Conservation (phyloP, 345 rosid genomes). For the Moricandia arvensis region DNA sequence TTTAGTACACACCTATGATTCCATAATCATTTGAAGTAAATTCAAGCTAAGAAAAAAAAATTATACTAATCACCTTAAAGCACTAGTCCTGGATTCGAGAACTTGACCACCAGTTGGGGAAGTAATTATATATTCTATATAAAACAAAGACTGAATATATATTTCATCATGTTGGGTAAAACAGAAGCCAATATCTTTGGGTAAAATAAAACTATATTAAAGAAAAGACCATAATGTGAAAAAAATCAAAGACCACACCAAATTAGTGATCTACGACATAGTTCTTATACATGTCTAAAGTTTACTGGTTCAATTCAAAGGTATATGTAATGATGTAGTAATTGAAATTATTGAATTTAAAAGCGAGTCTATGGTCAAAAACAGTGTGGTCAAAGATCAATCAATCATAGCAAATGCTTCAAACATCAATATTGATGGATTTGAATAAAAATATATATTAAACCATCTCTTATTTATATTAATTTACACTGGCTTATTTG, state of each 20-base stretch:
- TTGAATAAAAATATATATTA: neutral
- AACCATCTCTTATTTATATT: neutral
- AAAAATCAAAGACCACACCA: constrained; percentile 4
- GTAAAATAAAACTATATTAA: constrained; percentile 14
- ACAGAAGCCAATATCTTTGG: constrained; percentile 10
- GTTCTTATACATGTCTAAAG: constrained; percentile 1
- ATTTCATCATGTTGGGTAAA: constrained; percentile 19
- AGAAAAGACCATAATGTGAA: constrained; percentile 24
- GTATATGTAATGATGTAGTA: constrained; percentile 14
- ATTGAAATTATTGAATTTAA: neutral
- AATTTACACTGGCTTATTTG: neutral
- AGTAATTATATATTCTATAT: neutral
- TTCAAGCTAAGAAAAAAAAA: neutral
- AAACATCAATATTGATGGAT: constrained; percentile 13
- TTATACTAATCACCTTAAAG: constrained; percentile 1
- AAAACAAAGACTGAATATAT: neutral
- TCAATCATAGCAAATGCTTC: neutral
- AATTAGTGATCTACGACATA: neutral
- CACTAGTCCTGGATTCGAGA: neutral
- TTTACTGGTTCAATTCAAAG: constrained; percentile 1
- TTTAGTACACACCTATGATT: neutral
- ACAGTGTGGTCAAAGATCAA: constrained; percentile 19
- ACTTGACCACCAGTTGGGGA: constrained; percentile 12
- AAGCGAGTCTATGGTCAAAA: constrained; percentile 9
- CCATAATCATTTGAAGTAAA: neutral